Percentiles rank a stretch among this genome's conserved stretches.
phyloP scores from a whole-genome alignment of 169 alveolate species.

The Plasmodium yoelii region DNA sequence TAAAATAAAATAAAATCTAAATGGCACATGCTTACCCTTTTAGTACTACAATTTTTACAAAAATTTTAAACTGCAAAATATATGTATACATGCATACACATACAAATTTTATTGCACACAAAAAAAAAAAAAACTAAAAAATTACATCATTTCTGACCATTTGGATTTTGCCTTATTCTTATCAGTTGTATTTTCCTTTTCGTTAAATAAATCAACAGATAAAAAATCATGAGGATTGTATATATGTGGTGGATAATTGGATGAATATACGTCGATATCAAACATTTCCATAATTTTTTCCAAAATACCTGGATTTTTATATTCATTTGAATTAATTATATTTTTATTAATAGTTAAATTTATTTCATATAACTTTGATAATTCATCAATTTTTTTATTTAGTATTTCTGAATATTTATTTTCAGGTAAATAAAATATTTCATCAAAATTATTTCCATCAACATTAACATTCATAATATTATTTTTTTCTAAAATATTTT shows the following conservation, averaged over 20 bases:
- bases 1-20: too few species aligned
- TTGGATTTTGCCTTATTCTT: constrained; percentile 42
- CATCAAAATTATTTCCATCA: constrained; percentile 75
- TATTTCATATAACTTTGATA: constrained; percentile 57
- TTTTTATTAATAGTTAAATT: constrained; percentile 74
- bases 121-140: too few species aligned
- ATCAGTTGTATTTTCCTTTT: constrained; percentile 14
- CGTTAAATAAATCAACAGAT: constrained; percentile 73
- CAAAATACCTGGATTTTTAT: constrained; percentile 73
- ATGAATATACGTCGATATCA: constrained; percentile 69
- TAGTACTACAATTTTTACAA: too few species aligned
- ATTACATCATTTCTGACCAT: constrained; percentile 40
- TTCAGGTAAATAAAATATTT: constrained; percentile 45
- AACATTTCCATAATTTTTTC: constrained; percentile 74
- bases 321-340: constrained; percentile 74
- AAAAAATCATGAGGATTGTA: constrained; percentile 68
- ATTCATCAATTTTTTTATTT: constrained; percentile 60
- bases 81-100: too few species aligned
- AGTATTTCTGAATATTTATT: constrained; percentile 64
- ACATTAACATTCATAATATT: constrained; percentile 33
- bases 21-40: too few species aligned
- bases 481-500: constrained; percentile 24
- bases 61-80: too few species aligned
- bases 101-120: too few species aligned
- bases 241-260: constrained; percentile 49